Evolutionary conservation across 306 rosid genomes (phyloP), one percentile per base, ranked within the genome.

Genomic region (Ochetophila trinervis): DNA sequence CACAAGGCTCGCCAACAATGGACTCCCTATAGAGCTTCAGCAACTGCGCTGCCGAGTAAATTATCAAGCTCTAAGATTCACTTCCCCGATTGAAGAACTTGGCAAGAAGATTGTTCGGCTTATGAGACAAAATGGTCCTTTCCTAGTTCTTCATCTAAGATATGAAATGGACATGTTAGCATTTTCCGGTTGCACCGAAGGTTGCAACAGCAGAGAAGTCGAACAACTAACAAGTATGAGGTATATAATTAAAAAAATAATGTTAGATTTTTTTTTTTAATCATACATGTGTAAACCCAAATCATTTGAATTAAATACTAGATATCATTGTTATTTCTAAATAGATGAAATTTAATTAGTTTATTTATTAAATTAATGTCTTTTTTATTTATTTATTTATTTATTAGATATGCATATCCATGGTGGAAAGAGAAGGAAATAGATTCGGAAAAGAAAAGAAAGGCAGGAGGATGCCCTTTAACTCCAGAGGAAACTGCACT

Each of bases 111-210:
- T 88, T 54, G 84, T 91, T 65, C 58, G 54, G 63, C 85, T 91
- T 52, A 70, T 91, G 54, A 80, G 82, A 74, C 71, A 74, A 78
- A 86, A 79, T n/a, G 95, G 96, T 63, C 90, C 90, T 22, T 88
- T 88, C 77, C 59, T 91, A 69, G 97, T 87, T 17, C 96, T 91
- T 68, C 97, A 91, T 85, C 84, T 91, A 53, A 82, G 96, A 75
- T 91, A 86, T 69, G 96, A 91, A 79, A 88, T 88, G 97, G 97
- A 91, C 79, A 88, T 88, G 96, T 51, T 91, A 73, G 96, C 97
- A n/a, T 91, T 85, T 80, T 88, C 97, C 50, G 97, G 97, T 54
- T 91, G 95, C 62, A 88, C 82, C 61, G 88, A 88, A 72, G 97
- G 96, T 67, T 88, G 91, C 80, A 89, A 81, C 74, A 40, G 60